phyloP scores from a whole-genome alignment of 2,329 filamentous ascomycete species.

The Grosmannia huntii region DNA sequence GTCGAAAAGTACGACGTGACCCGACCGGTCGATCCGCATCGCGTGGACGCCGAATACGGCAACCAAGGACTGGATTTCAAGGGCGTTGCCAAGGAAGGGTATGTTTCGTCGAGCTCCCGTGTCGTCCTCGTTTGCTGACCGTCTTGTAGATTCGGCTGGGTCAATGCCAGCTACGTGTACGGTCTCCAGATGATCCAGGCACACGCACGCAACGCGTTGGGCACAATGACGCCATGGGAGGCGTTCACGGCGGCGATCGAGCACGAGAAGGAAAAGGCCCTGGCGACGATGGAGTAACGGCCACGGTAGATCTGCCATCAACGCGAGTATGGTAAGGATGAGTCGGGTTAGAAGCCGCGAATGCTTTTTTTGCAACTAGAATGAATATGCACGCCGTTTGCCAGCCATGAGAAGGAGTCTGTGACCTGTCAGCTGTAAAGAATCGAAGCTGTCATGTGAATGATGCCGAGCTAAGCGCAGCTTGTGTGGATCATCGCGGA shows the following conservation, averaged over 20 bases:
- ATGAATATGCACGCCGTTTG: neutral
- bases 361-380: neutral
- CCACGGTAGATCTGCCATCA: neutral
- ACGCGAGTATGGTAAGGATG: neutral
- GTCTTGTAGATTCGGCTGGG: conserved; percentile 76
- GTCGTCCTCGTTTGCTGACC: conserved; percentile 16
- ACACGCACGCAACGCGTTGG: conserved; percentile 79
- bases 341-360: neutral
- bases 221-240: conserved; percentile 76
- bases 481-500: neutral
- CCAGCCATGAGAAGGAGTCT: neutral
- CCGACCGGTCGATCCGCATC: conserved; percentile 75
- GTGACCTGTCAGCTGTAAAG: neutral
- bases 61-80: conserved; percentile 95
- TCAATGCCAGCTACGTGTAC: conserved; percentile 95
- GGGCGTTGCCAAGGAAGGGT: conserved; percentile 92
- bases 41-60: conserved; percentile 92
- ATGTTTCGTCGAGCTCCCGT: conserved; percentile 23
- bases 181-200: conserved; percentile 79
- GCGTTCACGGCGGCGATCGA: conserved; percentile 61
- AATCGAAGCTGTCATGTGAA: neutral
- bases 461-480: neutral
- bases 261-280: conserved; percentile 37
- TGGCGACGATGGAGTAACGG: conserved; percentile 27
- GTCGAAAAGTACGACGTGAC: conserved; percentile 99